Base-by-base conservation (phyloP, 805 yeast species). In the Ogataea paradorogensis region DNA sequence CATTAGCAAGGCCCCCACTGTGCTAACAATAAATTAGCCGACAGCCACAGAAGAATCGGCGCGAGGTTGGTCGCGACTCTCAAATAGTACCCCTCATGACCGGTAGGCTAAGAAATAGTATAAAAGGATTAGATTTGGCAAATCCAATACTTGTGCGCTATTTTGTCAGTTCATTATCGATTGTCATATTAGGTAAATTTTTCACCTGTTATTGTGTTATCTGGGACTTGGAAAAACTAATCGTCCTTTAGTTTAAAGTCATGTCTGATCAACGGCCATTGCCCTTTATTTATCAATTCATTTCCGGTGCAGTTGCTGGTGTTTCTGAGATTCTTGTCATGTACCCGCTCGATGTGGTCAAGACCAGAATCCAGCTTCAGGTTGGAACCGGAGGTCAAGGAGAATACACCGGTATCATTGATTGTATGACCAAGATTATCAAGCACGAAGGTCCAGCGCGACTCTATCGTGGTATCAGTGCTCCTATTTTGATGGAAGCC, bases 401-500 rank as follows among this genome's bases (percentile, higher is more conserved):
- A 33, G 84, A 82, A 46, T 90, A 90, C 69, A 70, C 69, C 31
- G 96, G 96, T 56, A 84, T 95, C 59, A 52, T 89, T 44, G 93
- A 87, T 59, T 87, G 96, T 62, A 65, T 93, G 53, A 66, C 73
- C 47, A 89, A 90, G 66, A 91, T 93, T 53, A 75, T 93, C 53
- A 78, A 76, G 55, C 80, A 78, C 52, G 99, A 93, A 65, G 99
- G 99, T 36, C 73, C 80, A 29, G 66, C 83, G 9, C 74, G 93
- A 48, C 74, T 91, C 43, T 93, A 93, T 68, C 81, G 90, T 60
- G 99, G 99, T 51, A 93, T 93, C 56, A 70, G 85, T 22, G 96
- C 99, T 16, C 99, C 99, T 24, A 87, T 93, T 52, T 72, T 93
- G 56, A 93, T 93, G 99, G 99, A 93, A 66, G 99, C 98, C 10